Percentiles rank a stretch among this genome's conserved stretches.
Evolutionary conservation across 139 green algal species (phyloP).

Genomic region (Tetradesmus lagerheimii): DNA sequence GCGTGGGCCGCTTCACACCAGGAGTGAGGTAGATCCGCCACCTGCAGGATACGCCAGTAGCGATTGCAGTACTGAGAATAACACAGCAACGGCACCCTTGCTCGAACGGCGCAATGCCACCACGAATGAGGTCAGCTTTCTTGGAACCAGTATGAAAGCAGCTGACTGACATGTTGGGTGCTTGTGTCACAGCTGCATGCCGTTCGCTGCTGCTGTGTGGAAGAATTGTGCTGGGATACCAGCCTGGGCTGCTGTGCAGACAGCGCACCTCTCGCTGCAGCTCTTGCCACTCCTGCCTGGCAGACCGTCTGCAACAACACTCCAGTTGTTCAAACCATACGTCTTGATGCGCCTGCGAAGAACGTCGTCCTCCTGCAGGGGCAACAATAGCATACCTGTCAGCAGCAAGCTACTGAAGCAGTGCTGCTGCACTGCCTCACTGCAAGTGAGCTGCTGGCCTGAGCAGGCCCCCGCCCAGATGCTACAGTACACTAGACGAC

Average conservation of each 20-base stretch:
- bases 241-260: not conserved
- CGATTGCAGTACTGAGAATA: no score
- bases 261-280: constrained; percentile 31
- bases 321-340: constrained; percentile 42
- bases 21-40: constrained; percentile 39
- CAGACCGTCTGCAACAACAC: constrained; percentile 30
- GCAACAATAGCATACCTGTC: not conserved
- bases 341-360: constrained; percentile 40
- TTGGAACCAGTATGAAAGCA: not conserved
- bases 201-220: not conserved
- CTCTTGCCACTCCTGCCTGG: constrained; percentile 36
- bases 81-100: not conserved
- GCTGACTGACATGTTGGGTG: not conserved
- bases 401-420: not conserved
- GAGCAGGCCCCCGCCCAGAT: not conserved
- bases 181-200: no score
- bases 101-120: not conserved
- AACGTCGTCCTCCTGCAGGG: constrained; percentile 31
- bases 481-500: no score
- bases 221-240: not conserved
- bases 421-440: not conserved
- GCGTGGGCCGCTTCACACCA: constrained; percentile 27
- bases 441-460: not conserved
- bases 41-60: no score
- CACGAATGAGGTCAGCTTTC: not conserved